phyloP scores from a whole-genome alignment of 345 rosid species.

The Sonneratia caseolaris region DNA sequence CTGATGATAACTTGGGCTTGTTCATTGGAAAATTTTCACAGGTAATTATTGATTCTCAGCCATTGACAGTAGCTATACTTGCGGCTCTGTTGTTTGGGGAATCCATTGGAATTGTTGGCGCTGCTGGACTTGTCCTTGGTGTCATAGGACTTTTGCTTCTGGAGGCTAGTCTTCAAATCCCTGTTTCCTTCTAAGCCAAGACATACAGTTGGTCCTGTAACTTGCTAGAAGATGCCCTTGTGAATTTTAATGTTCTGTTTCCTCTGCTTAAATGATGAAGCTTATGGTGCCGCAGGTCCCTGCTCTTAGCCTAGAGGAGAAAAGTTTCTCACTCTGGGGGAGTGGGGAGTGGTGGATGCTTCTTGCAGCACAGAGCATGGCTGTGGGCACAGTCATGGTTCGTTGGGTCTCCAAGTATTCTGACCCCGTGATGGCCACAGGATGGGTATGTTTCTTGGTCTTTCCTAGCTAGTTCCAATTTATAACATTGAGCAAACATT shows the following conservation, averaged over 20 bases:
- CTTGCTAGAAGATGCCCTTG: background rate
- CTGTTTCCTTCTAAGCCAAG: background rate
- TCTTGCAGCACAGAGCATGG: conserved; percentile 99
- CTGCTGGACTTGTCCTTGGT: conserved; percentile 70
- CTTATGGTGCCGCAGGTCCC: conserved; percentile 42
- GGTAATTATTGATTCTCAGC: conserved; percentile 95
- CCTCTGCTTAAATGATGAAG: background rate
- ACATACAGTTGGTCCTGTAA: background rate
- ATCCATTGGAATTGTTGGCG: conserved; percentile 72
- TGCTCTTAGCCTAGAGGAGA: conserved; percentile 37
- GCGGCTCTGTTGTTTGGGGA: conserved; percentile 74
- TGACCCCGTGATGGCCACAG: conserved; percentile 92
- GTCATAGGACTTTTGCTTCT: conserved; percentile 81
- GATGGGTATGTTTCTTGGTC: conserved; percentile 58
- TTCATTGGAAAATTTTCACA: conserved; percentile 12
- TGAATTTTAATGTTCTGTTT: background rate
- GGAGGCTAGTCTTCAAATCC: conserved; percentile 37
- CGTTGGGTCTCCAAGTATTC: conserved; percentile 91
- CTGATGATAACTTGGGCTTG: background rate
- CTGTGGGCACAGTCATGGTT: conserved; percentile 85
- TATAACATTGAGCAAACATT: background rate
- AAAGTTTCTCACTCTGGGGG: conserved; percentile 71
- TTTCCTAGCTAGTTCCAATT: background rate
- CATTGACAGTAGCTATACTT: conserved; percentile 79
- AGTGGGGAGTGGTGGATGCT: conserved; percentile 99